These are phyloP conservation scores for Euphorbia pulcherrima DNA, from an alignment of 345 rosid genomes.

Conservation along the genomic window DNA sequence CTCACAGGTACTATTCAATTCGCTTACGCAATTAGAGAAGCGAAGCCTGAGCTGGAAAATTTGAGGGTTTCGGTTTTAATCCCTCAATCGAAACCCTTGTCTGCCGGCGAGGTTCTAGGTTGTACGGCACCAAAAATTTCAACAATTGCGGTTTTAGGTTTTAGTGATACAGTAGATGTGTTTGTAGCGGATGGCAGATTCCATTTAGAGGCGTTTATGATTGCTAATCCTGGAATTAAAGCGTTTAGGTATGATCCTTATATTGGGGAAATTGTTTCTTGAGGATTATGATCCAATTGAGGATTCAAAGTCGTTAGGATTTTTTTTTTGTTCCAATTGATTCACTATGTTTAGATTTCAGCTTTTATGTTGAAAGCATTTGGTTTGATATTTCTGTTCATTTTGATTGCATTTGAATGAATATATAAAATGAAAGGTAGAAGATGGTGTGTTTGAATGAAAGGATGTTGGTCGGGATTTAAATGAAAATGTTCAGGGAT, in stretches of 20 bases:
- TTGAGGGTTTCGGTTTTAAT: constrained; percentile 60
- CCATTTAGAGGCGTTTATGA: constrained; percentile 89
- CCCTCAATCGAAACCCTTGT: constrained; percentile 84
- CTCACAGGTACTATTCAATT: constrained; percentile 94
- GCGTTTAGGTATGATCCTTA: constrained; percentile 85
- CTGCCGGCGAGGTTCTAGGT: constrained; percentile 75
- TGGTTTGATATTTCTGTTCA: too few species aligned
- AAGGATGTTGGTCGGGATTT: too few species aligned
- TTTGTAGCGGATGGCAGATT: constrained; percentile 94
- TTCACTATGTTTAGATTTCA: too few species aligned
- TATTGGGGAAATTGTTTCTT: constrained; percentile 58
- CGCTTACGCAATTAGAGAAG: constrained; percentile 68
- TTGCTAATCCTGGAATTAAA: constrained; percentile 71
- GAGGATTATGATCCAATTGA: constrained; percentile 99
- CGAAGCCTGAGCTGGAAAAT: constrained; percentile 69
- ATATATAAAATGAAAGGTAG: too few species aligned
- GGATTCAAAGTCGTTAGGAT: too few species aligned
- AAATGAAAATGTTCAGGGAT: too few species aligned
- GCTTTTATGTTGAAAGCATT: too few species aligned
- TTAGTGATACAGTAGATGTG: too few species aligned
- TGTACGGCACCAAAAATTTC: constrained; percentile 73
- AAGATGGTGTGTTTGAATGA: too few species aligned
- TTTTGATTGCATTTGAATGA: too few species aligned
- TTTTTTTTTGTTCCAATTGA: too few species aligned
- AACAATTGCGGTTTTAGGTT: not conserved